phyloP scores from a whole-genome alignment of 768 basidiomycete genomes.

The Lyophyllum decastes region DNA sequence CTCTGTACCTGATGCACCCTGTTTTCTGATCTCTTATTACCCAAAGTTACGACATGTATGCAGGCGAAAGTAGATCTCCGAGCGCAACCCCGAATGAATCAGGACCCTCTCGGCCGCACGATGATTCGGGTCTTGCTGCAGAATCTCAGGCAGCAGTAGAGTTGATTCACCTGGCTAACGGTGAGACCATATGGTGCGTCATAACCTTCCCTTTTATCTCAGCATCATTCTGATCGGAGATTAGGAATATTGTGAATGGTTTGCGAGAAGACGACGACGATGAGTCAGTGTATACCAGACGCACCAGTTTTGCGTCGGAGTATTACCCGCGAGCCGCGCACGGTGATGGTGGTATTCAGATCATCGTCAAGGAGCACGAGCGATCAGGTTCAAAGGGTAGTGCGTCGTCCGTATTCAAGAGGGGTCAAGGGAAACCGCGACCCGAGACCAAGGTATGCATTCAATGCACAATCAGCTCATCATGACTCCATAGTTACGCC shows the following conservation, averaged over 20 bases:
- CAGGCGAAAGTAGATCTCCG: constrained; percentile 53
- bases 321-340: constrained; percentile 55
- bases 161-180: constrained; percentile 83
- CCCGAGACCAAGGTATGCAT: constrained; percentile 82
- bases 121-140: constrained; percentile 29
- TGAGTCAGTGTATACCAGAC: constrained; percentile 65
- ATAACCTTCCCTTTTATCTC: constrained; percentile 7
- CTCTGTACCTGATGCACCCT: constrained; percentile 8
- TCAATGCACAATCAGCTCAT: constrained; percentile 15
- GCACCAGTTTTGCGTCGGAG: constrained; percentile 75
- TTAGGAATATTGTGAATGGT: constrained; percentile 82
- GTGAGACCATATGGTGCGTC: constrained; percentile 81
- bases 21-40: constrained; percentile 22
- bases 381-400: constrained; percentile 70
- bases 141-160: constrained; percentile 69
- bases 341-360: constrained; percentile 58
- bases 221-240: constrained; percentile 12
- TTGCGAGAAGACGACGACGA: constrained; percentile 78
- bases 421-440: constrained; percentile 54
- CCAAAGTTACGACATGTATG: constrained; percentile 78
- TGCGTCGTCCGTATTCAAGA: constrained; percentile 61
- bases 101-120: constrained; percentile 31
- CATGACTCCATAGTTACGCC: constrained; percentile 28
- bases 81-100: constrained; percentile 34
- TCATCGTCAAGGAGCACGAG: constrained; percentile 77